Base-by-base conservation (phyloP, 2,329 filamentous ascomycete genomes). In the Aspergillus hiratsukae region DNA sequence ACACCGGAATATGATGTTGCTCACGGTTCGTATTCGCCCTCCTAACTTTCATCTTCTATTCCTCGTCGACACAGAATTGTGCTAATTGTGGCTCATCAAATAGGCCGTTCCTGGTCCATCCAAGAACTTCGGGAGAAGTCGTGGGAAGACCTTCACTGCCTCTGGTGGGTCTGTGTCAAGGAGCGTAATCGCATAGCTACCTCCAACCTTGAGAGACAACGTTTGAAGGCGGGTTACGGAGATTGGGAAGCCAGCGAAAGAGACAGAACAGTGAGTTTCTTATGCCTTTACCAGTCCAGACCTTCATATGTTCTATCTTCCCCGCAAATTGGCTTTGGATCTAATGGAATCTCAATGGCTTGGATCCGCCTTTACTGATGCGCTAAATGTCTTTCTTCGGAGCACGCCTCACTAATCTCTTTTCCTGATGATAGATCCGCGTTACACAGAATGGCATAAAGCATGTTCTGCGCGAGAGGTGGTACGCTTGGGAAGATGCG, bases 111-210 rank as follows among this genome's bases (percentile, higher is more conserved):
- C 28, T 99, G 94, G 94, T 86, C 83, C 10, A 86, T 89, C 7
- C 84, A 90, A 75, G 94, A 99, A 78, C 80, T 99, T 68, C 84
- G 92, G 61, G 81, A 83, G 61, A 97, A 97, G 78, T 91, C 88
- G 61, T 99, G 91, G 90, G 90, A 96, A 59, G 92, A 97, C 73
- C 77, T 99, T 66, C 92, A 97, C 75, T 80, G 81, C 59, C 81
- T 99, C 69, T 99, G 93, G 91, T 99, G 92, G 91, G 84, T 91
- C 54, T 97, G 94, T 72, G 83, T 88, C 58, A 91, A 90, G 77
- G 94, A 99, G 78, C 82, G 89, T 67, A 99, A 99, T 76, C 84
- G 90, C 64, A 84, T 97, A 65, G 81, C 85, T n/a, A 97, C 95
- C 29, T 86, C 88, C 64, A 80, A 81, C 53, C 74, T 81, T 56